A percentile compares a stretch with the other conserved stretches of the same genome.
These are phyloP conservation scores for Mallotus repandus DNA, from an alignment of 441 rosid genomes.

Conservation along the genomic window DNA sequence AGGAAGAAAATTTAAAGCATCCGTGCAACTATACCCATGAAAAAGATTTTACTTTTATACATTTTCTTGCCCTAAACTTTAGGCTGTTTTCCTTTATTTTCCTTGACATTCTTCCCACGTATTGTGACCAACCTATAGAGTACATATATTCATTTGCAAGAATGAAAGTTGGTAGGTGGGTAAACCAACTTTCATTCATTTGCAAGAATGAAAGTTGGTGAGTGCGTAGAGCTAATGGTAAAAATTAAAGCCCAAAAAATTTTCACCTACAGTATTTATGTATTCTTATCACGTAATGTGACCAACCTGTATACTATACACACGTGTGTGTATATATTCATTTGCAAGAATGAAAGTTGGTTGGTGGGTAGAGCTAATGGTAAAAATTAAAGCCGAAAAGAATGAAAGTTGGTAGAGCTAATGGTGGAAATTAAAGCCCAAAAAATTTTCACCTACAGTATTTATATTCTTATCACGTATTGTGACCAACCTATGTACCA, in stretches of 20 bases:
- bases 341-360: too few species aligned
- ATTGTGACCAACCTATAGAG: background rate
- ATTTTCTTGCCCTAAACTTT: slow-evolving; percentile 17
- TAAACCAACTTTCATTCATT: background rate
- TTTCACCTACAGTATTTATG: background rate
- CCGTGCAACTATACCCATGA: slow-evolving; percentile 36
- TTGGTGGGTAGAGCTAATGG: background rate
- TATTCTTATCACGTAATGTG: slow-evolving; percentile 8
- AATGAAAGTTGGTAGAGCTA: too few species aligned
- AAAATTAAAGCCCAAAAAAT: background rate
- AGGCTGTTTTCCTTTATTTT: background rate
- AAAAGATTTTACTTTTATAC: slow-evolving; percentile 22
- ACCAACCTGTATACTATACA: slow-evolving; percentile 15
- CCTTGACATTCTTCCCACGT: slow-evolving; percentile 1
- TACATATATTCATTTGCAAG: background rate
- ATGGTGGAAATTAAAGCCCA: too few species aligned
- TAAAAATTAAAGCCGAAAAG: background rate
- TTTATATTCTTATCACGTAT: too few species aligned
- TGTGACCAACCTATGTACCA: too few species aligned
- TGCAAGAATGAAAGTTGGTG: background rate
- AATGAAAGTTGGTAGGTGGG: background rate
- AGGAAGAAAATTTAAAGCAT: slow-evolving; percentile 14
- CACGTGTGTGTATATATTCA: slow-evolving; percentile 10
- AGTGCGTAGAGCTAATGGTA: background rate
- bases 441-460: too few species aligned